Conservation (phyloP, 148 eudicot species). For the Rhododendron henanense region DNA sequence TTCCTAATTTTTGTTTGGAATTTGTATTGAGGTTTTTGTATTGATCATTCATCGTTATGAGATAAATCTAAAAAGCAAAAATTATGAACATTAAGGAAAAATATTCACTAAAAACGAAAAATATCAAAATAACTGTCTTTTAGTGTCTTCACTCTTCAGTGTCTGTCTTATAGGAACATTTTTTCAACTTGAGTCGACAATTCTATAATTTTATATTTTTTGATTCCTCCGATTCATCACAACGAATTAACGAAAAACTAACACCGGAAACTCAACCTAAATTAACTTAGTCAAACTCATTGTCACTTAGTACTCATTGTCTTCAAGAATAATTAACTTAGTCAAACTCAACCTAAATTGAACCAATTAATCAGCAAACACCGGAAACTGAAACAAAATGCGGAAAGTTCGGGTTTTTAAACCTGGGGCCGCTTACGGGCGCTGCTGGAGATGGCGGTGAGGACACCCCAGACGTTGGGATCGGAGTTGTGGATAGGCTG, state of each 20-base stretch:
- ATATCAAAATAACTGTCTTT: neutral
- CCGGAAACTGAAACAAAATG: neutral
- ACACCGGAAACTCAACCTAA: too few species aligned
- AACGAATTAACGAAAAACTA: neutral
- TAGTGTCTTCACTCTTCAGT: neutral
- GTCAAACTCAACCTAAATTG: neutral
- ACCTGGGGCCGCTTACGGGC: constrained; percentile 86
- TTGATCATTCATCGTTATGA: neutral
- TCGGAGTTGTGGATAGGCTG: constrained; percentile 67
- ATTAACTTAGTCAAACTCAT: too few species aligned
- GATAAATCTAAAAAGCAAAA: neutral
- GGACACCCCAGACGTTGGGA: constrained; percentile 87
- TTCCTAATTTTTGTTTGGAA: neutral
- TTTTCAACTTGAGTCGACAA: neutral
- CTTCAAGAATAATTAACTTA: neutral
- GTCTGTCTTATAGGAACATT: too few species aligned
- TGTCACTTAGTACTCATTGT: neutral
- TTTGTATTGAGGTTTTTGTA: neutral
- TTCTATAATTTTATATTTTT: too few species aligned
- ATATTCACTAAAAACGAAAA: neutral
- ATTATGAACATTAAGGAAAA: neutral
- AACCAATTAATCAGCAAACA: neutral
- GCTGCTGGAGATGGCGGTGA: constrained; percentile 75
- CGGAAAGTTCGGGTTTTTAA: neutral
- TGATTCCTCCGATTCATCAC: neutral